Evolutionary conservation across 331 rosid species (phyloP).

Genomic region (Ulmus americana): DNA sequence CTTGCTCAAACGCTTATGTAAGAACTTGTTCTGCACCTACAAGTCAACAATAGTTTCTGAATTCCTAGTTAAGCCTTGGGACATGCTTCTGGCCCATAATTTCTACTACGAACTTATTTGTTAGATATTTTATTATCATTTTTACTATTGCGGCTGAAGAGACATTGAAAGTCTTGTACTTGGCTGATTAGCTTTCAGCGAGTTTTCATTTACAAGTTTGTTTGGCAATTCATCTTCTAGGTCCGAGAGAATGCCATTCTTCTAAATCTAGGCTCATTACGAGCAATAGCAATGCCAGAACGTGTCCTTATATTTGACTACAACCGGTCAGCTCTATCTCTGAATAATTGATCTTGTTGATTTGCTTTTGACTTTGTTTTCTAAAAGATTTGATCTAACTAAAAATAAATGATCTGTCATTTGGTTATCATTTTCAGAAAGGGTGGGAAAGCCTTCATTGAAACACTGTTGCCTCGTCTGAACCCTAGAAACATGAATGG

Average conservation of each 20-base stretch:
- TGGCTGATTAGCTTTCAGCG: conserved; percentile 1
- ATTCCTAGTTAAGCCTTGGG: not conserved
- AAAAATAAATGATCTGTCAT: conserved; percentile 18
- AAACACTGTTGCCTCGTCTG: conserved; percentile 73
- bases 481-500: conserved; percentile 73
- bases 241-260: conserved; percentile 96
- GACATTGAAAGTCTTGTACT: not conserved
- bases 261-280: conserved; percentile 82
- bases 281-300: conserved; percentile 90
- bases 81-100: not conserved
- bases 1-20: not conserved
- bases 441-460: conserved; percentile 91
- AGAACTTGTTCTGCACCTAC: not conserved
- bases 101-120: not conserved
- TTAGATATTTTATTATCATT: no score
- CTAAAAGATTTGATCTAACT: conserved; percentile 17
- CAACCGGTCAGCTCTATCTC: conserved; percentile 51
- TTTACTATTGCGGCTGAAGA: not conserved
- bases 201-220: conserved; percentile 7
- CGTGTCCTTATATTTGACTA: conserved; percentile 75
- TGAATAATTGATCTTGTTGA: conserved; percentile 3
- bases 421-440: conserved; percentile 44
- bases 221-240: conserved; percentile 37
- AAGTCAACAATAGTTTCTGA: no score
- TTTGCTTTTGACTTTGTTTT: conserved; percentile 2